A percentile compares a stretch with the other conserved stretches of the same genome.
Evolutionary conservation across 805 yeast genomes (phyloP).

Genomic region (Candida coleopterorum): DNA sequence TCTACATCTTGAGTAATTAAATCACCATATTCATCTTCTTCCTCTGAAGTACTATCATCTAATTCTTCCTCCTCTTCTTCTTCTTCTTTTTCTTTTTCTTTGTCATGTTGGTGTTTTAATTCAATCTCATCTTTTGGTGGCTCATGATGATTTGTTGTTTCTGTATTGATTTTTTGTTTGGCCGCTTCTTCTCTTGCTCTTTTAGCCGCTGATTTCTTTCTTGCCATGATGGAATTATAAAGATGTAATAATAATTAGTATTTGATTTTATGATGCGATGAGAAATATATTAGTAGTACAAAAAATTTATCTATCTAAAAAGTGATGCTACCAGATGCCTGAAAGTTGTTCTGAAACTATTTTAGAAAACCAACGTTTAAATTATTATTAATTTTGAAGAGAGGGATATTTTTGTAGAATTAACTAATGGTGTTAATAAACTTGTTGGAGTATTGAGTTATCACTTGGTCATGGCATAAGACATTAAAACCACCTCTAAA

Average conservation of each 20-base stretch:
- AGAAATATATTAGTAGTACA: background rate
- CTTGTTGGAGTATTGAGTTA: no score
- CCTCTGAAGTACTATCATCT: conserved; percentile 42
- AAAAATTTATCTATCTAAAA: background rate
- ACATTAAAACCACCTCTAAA: no score
- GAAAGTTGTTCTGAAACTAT: no score
- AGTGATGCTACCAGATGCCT: background rate
- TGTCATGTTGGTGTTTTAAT: conserved; percentile 9
- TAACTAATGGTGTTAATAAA: no score
- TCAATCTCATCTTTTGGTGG: conserved; percentile 18
- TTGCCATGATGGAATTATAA: conserved; percentile 49
- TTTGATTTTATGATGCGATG: conserved; percentile 2
- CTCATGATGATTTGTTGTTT: no score
- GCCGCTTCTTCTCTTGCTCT: conserved; percentile 53
- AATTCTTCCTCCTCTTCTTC: conserved; percentile 19
- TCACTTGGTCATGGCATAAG: no score
- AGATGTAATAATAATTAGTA: background rate
- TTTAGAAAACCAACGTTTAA: no score
- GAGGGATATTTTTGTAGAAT: no score
- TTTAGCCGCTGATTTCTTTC: conserved; percentile 83
- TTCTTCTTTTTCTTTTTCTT: conserved; percentile 1
- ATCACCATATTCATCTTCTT: conserved; percentile 90
- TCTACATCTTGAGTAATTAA: conserved; percentile 84
- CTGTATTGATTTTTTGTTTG: conserved; percentile 4
- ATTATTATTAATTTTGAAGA: no score